phyloP scores from a whole-genome alignment of 345 rosid species.

The Arabidopsis thaliana region DNA sequence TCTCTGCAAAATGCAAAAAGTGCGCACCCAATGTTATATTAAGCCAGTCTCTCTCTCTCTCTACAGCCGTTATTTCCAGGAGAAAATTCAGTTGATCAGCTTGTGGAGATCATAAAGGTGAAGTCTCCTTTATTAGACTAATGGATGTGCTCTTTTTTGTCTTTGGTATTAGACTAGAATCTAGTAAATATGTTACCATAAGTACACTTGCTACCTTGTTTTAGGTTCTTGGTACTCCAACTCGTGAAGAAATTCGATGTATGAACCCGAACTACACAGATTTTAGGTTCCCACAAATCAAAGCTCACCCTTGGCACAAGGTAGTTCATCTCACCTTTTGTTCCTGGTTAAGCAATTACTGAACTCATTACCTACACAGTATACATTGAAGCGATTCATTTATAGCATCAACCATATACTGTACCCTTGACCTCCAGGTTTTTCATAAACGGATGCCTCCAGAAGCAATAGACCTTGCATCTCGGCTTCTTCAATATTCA shows the following conservation, averaged over 20 bases:
- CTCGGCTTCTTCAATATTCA: constrained; percentile 81
- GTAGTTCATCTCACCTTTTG: constrained; percentile 40
- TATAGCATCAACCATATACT: constrained; percentile 16
- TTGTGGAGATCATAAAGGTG: constrained; percentile 86
- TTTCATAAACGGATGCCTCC: constrained; percentile 88
- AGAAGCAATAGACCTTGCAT: constrained; percentile 84
- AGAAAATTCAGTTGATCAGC: constrained; percentile 85
- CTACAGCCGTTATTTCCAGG: constrained; percentile 79
- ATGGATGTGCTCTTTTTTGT: background rate
- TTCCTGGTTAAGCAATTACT: background rate
- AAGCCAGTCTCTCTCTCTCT: constrained; percentile 1
- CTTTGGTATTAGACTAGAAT: constrained; percentile 13
- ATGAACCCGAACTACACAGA: constrained; percentile 87
- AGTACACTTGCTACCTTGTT: constrained; percentile 25
- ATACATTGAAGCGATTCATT: background rate
- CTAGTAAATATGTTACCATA: background rate
- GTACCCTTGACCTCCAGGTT: constrained; percentile 50
- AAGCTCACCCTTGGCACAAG: constrained; percentile 94
- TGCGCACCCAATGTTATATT: background rate
- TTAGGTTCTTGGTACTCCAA: constrained; percentile 88
- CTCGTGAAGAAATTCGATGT: constrained; percentile 86
- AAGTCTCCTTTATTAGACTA: constrained; percentile 5
- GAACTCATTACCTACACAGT: background rate
- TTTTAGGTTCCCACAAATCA: constrained; percentile 77
- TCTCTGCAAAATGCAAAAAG: background rate